phyloP scores from a whole-genome alignment of 768 basidiomycete species.

The Mycena indigotica region DNA sequence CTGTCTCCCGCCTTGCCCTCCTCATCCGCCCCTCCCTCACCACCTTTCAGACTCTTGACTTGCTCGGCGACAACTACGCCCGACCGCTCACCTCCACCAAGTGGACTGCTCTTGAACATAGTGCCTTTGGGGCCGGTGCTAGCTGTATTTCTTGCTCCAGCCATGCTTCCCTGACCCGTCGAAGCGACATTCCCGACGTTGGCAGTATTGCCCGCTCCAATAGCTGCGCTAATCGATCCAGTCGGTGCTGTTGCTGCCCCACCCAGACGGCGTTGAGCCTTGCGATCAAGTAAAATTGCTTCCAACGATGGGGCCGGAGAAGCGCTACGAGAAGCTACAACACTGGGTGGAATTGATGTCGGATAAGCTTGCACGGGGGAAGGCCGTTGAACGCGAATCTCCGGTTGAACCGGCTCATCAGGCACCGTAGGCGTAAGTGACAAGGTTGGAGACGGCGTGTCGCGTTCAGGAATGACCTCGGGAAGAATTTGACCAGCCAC shows the following conservation, averaged over 20 bases:
- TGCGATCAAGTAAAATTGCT: slow-evolving; percentile 67
- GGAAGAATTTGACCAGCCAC: neutral
- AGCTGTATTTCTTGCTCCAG: slow-evolving; percentile 2
- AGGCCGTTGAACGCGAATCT: slow-evolving; percentile 11
- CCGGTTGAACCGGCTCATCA: slow-evolving; percentile 9
- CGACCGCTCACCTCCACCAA: slow-evolving; percentile 46
- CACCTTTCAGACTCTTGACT: slow-evolving; percentile 38
- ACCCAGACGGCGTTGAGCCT: slow-evolving; percentile 46
- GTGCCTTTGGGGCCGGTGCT: slow-evolving; percentile 44
- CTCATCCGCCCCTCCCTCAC: slow-evolving; percentile 21
- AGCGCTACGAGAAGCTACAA: slow-evolving; percentile 32
- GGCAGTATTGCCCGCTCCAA: slow-evolving; percentile 5
- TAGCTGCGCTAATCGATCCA: slow-evolving; percentile 2
- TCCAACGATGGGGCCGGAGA: slow-evolving; percentile 65
- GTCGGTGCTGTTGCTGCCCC: slow-evolving; percentile 23
- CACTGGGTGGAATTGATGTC: slow-evolving; percentile 6
- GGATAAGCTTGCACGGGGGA: slow-evolving; percentile 11
- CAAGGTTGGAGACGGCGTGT: slow-evolving; percentile 24
- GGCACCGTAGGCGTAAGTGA: slow-evolving; percentile 23
- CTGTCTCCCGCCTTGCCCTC: slow-evolving; percentile 27
- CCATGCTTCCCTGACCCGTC: slow-evolving; percentile 13
- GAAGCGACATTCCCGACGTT: slow-evolving; percentile 7
- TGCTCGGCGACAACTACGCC: slow-evolving; percentile 54
- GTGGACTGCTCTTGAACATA: slow-evolving; percentile 76
- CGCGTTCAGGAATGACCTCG: slow-evolving; percentile 32